A percentile compares a stretch with the other conserved stretches of the same genome.
These are phyloP conservation scores for Gentiana straminea DNA, from an alignment of 257 asterid species.

Conservation along the genomic window DNA sequence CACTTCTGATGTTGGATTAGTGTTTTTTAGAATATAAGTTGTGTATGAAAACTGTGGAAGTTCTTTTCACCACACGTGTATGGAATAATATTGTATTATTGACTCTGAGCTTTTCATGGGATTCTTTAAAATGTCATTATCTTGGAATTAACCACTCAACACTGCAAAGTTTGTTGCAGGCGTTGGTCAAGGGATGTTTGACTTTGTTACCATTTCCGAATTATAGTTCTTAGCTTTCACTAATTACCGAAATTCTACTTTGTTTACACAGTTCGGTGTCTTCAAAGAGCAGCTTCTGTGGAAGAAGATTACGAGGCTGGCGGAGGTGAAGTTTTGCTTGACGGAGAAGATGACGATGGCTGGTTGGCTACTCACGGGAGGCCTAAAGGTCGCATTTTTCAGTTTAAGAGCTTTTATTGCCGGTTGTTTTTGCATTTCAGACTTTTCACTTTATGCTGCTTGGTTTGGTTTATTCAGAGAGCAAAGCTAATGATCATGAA, in stretches of 20 bases:
- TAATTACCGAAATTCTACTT: conserved; percentile 1
- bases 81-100: too few species aligned
- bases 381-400: conserved; percentile 53
- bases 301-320: conserved; percentile 98
- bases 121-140: too few species aligned
- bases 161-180: too few species aligned
- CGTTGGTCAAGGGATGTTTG: not conserved
- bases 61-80: too few species aligned
- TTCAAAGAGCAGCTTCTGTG: conserved; percentile 86
- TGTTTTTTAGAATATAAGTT: too few species aligned
- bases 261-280: conserved; percentile 71
- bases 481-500: conserved; percentile 47
- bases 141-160: too few species aligned
- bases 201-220: not conserved
- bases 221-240: not conserved
- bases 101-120: too few species aligned
- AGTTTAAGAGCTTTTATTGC: not conserved
- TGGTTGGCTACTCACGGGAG: conserved; percentile 98
- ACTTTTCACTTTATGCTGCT: too few species aligned
- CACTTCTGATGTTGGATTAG: too few species aligned
- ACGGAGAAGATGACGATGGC: conserved; percentile 84
- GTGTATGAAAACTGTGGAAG: too few species aligned
- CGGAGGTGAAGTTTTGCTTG: conserved; percentile 91
- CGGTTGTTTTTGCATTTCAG: not conserved
- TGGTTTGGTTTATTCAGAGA: conserved; percentile 37